These are phyloP conservation scores for Vigna nakashimae DNA, from an alignment of 306 rosid species.

Conservation along the genomic window DNA sequence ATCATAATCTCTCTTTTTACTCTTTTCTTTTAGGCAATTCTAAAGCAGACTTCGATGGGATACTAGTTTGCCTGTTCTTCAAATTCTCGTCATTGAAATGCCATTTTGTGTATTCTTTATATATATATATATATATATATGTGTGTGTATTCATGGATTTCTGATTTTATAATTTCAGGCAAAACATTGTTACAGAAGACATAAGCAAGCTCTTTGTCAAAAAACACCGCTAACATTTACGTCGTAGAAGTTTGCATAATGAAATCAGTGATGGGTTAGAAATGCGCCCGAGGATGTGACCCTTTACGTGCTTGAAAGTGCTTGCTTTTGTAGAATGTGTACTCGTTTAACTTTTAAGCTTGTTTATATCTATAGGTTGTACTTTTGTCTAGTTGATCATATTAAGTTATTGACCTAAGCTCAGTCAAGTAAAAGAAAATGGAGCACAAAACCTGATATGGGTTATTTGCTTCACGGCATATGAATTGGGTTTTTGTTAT, in stretches of 20 bases:
- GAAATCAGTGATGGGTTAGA: conserved; percentile 34
- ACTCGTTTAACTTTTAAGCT: conserved; percentile 33
- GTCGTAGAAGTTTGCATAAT: conserved; percentile 37
- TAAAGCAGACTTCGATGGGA: neutral
- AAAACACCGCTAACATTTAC: conserved; percentile 55
- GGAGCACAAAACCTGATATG: conserved; percentile 16
- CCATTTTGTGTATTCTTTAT: neutral
- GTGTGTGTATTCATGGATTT: conserved; percentile 36
- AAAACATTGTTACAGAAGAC: conserved; percentile 92
- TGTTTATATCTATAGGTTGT: conserved; percentile 42
- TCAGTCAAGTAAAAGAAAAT: conserved; percentile 33
- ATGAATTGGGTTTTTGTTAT: neutral
- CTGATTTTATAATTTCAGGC: conserved; percentile 64
- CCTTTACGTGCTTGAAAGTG: conserved; percentile 27
- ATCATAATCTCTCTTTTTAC: neutral
- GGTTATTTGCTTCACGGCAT: neutral
- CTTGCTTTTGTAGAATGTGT: conserved; percentile 48
- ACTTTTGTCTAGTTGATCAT: conserved; percentile 12
- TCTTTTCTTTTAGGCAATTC: neutral
- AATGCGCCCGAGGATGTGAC: conserved; percentile 36
- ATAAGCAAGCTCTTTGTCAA: conserved; percentile 85
- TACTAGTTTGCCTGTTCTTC: neutral
- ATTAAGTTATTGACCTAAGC: conserved; percentile 22
- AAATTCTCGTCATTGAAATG: conserved; percentile 26
- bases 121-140: too few species aligned